A percentile compares a stretch with the other conserved stretches of the same genome.
Evolutionary conservation across 2,329 filamentous ascomycete genomes (phyloP).

Genomic region (Graphium sp.): DNA sequence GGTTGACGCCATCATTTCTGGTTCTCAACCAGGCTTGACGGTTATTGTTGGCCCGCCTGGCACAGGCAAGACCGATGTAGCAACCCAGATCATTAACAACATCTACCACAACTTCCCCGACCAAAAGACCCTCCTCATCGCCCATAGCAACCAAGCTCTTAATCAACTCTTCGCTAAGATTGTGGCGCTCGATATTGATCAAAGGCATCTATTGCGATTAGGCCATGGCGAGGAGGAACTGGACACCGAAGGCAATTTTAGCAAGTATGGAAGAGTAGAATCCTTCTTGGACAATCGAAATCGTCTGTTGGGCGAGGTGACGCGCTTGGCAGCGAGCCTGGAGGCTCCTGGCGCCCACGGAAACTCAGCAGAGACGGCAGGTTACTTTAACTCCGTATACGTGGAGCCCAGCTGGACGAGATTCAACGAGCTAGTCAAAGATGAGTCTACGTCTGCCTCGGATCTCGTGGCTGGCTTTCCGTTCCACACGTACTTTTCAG

Average conservation of each 20-base stretch:
- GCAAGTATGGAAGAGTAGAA: conserved; percentile 87
- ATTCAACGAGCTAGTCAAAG: conserved; percentile 46
- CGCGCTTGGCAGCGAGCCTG: conserved; percentile 70
- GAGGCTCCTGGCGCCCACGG: conserved; percentile 86
- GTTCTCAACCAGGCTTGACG: conserved; percentile 84
- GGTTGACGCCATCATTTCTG: conserved; percentile 82
- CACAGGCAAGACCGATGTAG: conserved; percentile 97
- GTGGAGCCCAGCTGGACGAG: conserved; percentile 76
- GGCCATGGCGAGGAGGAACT: conserved; percentile 94
- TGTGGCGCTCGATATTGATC: conserved; percentile 86
- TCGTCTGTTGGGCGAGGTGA: conserved; percentile 65
- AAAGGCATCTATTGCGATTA: conserved; percentile 78
- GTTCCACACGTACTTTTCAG: conserved; percentile 74
- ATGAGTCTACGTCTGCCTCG: conserved; percentile 35
- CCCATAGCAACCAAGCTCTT: conserved; percentile 93
- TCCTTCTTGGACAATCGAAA: conserved; percentile 84
- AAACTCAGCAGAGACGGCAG: conserved; percentile 89
- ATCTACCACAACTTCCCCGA: conserved; percentile 95
- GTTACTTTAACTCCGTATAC: conserved; percentile 91
- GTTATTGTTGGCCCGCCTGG: conserved; percentile 90
- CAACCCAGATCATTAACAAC: conserved; percentile 96
- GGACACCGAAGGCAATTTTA: conserved; percentile 71
- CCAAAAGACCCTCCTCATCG: conserved; percentile 81
- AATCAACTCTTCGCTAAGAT: conserved; percentile 99
- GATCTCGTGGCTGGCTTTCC: conserved; percentile 64